Evolutionary conservation across 2,329 filamentous ascomycete genomes (phyloP).

Genomic region (Nothophoma quercina): DNA sequence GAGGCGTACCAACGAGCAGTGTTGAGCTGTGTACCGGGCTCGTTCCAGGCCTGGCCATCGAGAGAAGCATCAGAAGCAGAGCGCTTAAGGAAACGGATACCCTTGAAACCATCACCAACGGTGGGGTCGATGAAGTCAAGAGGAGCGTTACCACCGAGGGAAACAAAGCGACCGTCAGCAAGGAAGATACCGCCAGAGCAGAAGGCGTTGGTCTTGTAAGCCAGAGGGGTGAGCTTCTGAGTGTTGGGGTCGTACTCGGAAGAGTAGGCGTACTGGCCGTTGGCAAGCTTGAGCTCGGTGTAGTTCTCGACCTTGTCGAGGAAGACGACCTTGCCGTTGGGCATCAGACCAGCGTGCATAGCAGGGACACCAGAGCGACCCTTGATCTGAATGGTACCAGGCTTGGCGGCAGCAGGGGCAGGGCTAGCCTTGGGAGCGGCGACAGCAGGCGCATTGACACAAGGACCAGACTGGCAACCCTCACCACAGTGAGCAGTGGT

Average conservation of each 20-base stretch:
- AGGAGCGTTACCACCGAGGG: slow-evolving; percentile 66
- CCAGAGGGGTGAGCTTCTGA: slow-evolving; percentile 56
- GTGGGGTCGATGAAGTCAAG: slow-evolving; percentile 64
- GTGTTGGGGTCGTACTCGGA: slow-evolving; percentile 64
- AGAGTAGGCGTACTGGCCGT: slow-evolving; percentile 66
- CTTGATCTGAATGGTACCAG: slow-evolving; percentile 58
- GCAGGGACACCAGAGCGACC: slow-evolving; percentile 67
- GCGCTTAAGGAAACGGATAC: slow-evolving; percentile 63
- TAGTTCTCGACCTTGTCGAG: slow-evolving; percentile 71
- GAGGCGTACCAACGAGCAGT: slow-evolving; percentile 68
- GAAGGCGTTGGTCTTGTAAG: slow-evolving; percentile 67
- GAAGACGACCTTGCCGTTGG: slow-evolving; percentile 66
- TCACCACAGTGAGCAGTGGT: slow-evolving; percentile 62
- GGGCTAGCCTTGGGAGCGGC: slow-evolving; percentile 54
- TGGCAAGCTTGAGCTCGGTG: slow-evolving; percentile 62
- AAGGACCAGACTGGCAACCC: slow-evolving; percentile 63
- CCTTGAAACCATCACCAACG: slow-evolving; percentile 66
- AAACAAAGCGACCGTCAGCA: slow-evolving; percentile 63
- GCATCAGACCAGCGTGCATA: slow-evolving; percentile 68
- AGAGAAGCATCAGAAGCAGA: slow-evolving; percentile 54
- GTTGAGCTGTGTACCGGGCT: slow-evolving; percentile 63
- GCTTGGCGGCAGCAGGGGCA: slow-evolving; percentile 55
- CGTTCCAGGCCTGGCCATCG: slow-evolving; percentile 61
- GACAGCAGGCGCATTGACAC: slow-evolving; percentile 51
- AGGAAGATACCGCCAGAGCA: slow-evolving; percentile 68